Evolutionary conservation across 2,329 filamentous ascomycete genomes (phyloP).

Genomic region (Beauveria caledonica): DNA sequence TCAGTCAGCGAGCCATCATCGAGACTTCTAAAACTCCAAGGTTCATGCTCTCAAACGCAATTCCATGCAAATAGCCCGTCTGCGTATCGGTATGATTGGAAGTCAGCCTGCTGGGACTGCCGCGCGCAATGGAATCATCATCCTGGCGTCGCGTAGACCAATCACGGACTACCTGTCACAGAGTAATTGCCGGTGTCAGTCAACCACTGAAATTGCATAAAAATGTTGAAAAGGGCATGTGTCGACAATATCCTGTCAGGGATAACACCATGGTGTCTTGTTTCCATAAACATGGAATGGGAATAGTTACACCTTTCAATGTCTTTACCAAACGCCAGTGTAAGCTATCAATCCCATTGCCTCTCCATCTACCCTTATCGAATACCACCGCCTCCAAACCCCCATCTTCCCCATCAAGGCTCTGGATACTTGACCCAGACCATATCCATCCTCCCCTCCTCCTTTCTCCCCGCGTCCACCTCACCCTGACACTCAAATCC

Average conservation of each 20-base stretch:
- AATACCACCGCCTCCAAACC: background rate
- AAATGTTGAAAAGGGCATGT: no score
- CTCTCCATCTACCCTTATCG: no score
- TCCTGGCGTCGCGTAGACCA: background rate
- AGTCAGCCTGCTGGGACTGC: background rate
- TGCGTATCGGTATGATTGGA: background rate
- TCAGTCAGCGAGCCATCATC: background rate
- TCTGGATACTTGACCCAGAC: constrained; percentile 3
- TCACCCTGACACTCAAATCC: background rate
- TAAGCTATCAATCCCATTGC: no score
- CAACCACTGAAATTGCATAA: no score
- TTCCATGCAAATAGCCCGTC: background rate
- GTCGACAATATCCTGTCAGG: no score
- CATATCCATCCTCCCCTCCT: background rate
- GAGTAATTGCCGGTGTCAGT: background rate
- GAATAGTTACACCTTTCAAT: no score
- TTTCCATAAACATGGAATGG: no score
- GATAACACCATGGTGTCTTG: no score
- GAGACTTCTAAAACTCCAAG: background rate
- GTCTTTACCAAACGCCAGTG: no score
- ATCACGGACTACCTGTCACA: background rate
- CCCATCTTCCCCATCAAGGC: background rate
- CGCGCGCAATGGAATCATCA: background rate
- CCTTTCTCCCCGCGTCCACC: background rate
- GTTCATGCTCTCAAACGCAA: background rate